A percentile compares a stretch with the other conserved stretches of the same genome.
Conservation (phyloP, 192 early-diverging fungal species). For the Phycomyces blakesleeanus region DNA sequence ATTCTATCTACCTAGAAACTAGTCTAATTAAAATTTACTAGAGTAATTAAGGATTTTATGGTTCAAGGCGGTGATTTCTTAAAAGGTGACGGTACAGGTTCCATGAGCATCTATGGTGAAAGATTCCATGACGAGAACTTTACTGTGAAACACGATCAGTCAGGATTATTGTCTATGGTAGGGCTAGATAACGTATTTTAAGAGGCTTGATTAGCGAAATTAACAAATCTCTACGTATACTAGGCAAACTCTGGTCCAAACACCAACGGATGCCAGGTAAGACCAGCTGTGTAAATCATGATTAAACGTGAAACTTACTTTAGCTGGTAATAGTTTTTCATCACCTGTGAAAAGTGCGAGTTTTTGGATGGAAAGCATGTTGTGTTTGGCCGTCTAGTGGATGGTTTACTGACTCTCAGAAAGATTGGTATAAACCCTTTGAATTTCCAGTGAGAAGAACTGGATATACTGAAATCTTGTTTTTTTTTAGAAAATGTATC, state of each 20-base stretch:
- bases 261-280: constrained; percentile 83
- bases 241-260: constrained; percentile 82
- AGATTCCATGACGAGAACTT: constrained; percentile 84
- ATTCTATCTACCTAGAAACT: background rate
- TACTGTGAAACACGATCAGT: constrained; percentile 74
- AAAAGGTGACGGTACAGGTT: constrained; percentile 89
- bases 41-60: constrained; percentile 91
- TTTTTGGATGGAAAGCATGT: constrained; percentile 90
- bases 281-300: background rate
- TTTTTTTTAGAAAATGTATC: constrained; percentile 73
- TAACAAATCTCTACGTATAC: no score
- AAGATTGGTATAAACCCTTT: constrained; percentile 59
- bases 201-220: no score
- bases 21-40: constrained; percentile 15
- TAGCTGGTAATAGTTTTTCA: constrained; percentile 68
- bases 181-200: background rate
- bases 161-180: constrained; percentile 87
- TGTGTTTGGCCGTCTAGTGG: constrained; percentile 81
- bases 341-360: constrained; percentile 82
- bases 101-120: constrained; percentile 81
- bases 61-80: constrained; percentile 89
- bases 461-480: background rate
- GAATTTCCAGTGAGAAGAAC: background rate
- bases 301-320: background rate
- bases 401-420: constrained; percentile 83